Conservation (phyloP, 1,284 basidiomycete genomes). For the Trametes pubescens region DNA sequence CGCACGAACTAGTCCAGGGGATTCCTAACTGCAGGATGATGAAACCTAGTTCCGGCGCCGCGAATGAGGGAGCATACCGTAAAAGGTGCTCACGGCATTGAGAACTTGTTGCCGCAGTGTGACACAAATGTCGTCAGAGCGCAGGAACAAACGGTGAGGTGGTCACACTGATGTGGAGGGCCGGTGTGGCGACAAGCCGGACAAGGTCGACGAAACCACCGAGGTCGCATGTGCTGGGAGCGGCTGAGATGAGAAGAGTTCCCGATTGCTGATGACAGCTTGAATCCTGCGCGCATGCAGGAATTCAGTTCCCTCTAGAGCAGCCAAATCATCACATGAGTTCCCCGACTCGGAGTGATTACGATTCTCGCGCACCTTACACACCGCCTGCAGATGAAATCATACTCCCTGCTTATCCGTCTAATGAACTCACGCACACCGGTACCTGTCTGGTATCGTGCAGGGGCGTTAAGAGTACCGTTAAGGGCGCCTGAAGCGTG, state of each 20-base stretch:
- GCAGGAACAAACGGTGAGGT: background rate
- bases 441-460: too few relatives aligned
- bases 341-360: too few relatives aligned
- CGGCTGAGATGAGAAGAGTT: background rate
- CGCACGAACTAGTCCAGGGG: background rate
- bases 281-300: too few relatives aligned
- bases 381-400: background rate
- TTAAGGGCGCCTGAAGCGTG: too few relatives aligned
- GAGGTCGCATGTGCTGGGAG: too few relatives aligned
- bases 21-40: background rate
- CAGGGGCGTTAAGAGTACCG: too few relatives aligned
- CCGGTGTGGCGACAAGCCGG: too few relatives aligned
- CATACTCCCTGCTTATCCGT: background rate
- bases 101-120: background rate
- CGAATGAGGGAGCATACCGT: background rate
- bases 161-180: too few relatives aligned
- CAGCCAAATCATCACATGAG: background rate
- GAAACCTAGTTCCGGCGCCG: background rate
- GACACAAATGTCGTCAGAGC: background rate
- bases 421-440: background rate
- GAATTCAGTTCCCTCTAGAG: background rate
- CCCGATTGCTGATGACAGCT: background rate
- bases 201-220: too few relatives aligned
- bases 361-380: background rate
- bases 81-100: background rate